These are phyloP conservation scores for Colletotrichum orbiculare DNA, from an alignment of 2,329 filamentous ascomycete species.

Conservation along the genomic window DNA sequence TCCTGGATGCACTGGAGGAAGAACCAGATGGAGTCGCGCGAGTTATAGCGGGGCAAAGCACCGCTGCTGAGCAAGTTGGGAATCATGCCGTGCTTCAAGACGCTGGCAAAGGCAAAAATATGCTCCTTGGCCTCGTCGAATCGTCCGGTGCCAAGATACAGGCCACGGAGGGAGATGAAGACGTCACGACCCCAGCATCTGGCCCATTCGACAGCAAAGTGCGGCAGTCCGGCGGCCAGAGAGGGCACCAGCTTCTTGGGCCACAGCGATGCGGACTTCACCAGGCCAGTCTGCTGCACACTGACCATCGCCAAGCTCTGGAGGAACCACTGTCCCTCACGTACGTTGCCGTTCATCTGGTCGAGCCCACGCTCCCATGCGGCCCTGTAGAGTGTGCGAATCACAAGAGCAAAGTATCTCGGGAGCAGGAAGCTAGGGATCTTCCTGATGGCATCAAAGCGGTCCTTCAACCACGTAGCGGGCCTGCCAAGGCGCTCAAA, in stretches of 20 bases:
- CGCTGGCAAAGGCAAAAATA: slow-evolving; percentile 92
- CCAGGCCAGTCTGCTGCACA: slow-evolving; percentile 87
- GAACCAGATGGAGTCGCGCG: slow-evolving; percentile 97
- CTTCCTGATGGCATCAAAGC: slow-evolving; percentile 85
- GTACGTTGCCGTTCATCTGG: slow-evolving; percentile 82
- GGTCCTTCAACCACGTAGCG: slow-evolving; percentile 82
- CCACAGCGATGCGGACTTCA: slow-evolving; percentile 91
- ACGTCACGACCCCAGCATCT: slow-evolving; percentile 98
- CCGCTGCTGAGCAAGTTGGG: slow-evolving; percentile 92
- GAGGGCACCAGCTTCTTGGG: slow-evolving; percentile 86
- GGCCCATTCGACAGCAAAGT: slow-evolving; percentile 94
- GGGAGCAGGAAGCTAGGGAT: slow-evolving; percentile 92
- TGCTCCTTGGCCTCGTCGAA: slow-evolving; percentile 92
- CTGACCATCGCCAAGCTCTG: slow-evolving; percentile 92
- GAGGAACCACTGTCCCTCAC: slow-evolving; percentile 86
- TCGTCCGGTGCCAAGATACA: slow-evolving; percentile 91
- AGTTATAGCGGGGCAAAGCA: slow-evolving; percentile 90
- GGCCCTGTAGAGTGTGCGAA: slow-evolving; percentile 88
- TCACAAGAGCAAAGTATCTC: slow-evolving; percentile 89
- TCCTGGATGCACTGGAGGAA: slow-evolving; percentile 97
- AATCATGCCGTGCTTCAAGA: slow-evolving; percentile 98
- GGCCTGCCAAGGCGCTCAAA: slow-evolving; percentile 73
- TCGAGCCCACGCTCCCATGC: slow-evolving; percentile 82
- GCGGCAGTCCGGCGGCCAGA: slow-evolving; percentile 90
- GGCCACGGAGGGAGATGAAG: slow-evolving; percentile 92